Conservation (phyloP, 306 rosid species). For the Prunus davidiana region DNA sequence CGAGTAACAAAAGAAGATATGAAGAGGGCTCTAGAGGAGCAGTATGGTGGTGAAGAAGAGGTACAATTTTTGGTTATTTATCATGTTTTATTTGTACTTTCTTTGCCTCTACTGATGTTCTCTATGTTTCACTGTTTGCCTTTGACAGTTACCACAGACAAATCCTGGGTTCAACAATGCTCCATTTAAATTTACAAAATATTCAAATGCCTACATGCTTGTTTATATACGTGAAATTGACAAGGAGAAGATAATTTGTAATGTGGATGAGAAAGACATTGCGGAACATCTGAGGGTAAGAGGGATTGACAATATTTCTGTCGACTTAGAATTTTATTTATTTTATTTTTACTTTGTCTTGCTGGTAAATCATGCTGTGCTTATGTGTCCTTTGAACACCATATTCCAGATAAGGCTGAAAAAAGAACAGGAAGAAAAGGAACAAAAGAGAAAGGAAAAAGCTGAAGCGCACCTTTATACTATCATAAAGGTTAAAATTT, state of each 20-base stretch:
- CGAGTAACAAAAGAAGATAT: slow-evolving; percentile 89
- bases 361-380: neutral
- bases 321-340: neutral
- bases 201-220: slow-evolving; percentile 96
- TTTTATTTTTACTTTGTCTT: neutral
- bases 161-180: slow-evolving; percentile 95
- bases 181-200: slow-evolving; percentile 90
- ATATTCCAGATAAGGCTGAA: slow-evolving; percentile 77
- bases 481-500: slow-evolving; percentile 66
- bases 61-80: slow-evolving; percentile 32
- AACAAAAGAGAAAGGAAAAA: slow-evolving; percentile 88
- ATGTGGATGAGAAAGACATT: slow-evolving; percentile 92
- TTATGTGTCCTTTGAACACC: neutral
- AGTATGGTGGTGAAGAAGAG: slow-evolving; percentile 97
- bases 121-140: slow-evolving; percentile 17
- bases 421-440: slow-evolving; percentile 94
- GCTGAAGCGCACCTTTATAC: slow-evolving; percentile 98
- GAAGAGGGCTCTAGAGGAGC: slow-evolving; percentile 92
- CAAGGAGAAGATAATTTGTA: slow-evolving; percentile 91
- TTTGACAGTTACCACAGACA: slow-evolving; percentile 78
- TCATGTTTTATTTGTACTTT: slow-evolving; percentile 7
- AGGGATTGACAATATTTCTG: slow-evolving; percentile 8
- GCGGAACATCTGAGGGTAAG: slow-evolving; percentile 95
- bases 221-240: slow-evolving; percentile 93
- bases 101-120: slow-evolving; percentile 5